These are phyloP conservation scores for Citrullus colocynthis DNA, from an alignment of 306 rosid genomes.

Conservation along the genomic window DNA sequence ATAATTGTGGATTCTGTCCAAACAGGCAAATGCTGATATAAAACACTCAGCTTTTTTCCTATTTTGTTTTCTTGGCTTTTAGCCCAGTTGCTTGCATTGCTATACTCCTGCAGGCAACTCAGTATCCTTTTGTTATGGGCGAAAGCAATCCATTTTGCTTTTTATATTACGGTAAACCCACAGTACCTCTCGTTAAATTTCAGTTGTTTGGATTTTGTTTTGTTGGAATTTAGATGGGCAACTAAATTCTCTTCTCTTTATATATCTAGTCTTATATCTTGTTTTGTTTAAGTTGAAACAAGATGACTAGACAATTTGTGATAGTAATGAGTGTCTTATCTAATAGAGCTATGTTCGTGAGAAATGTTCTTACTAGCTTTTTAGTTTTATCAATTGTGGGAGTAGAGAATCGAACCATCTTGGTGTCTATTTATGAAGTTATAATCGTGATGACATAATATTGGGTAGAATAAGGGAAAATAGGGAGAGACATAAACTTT, in stretches of 20 bases:
- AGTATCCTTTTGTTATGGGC: neutral
- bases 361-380: neutral
- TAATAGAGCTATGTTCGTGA: too few species aligned
- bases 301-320: neutral
- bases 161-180: neutral
- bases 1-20: neutral
- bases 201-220: neutral
- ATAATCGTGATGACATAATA: too few species aligned
- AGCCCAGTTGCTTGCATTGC: neutral
- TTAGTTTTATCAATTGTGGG: neutral
- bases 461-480: neutral
- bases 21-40: neutral
- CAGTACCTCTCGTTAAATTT: neutral
- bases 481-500: too few species aligned
- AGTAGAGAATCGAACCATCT: too few species aligned
- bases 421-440: neutral
- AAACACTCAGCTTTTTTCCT: slow-evolving; percentile 6
- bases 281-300: neutral
- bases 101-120: neutral
- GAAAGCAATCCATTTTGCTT: neutral
- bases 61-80: neutral
- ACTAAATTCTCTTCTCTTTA: neutral
- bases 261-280: neutral
- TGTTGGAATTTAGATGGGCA: neutral
- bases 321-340: neutral